Evolutionary conservation across 371 early-diverging fungal species (phyloP).

Genomic region (Mortierella sp.): DNA sequence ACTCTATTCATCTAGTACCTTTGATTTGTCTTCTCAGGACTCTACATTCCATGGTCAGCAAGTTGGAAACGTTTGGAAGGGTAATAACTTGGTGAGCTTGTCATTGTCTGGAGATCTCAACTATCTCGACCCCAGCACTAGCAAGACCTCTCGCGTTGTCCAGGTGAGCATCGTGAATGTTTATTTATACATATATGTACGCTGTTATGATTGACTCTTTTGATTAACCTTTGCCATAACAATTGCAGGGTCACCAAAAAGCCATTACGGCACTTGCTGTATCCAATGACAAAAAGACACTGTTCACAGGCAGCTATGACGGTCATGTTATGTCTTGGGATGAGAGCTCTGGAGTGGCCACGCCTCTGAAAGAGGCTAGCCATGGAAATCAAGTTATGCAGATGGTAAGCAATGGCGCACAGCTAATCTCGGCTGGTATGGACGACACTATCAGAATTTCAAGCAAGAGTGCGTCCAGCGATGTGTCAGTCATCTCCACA

Average conservation of each 20-base stretch:
- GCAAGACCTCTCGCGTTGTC: slow-evolving; percentile 66
- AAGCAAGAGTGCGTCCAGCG: slow-evolving; percentile 4
- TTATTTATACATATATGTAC: neutral
- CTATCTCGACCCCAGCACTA: slow-evolving; percentile 79
- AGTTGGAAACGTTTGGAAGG: slow-evolving; percentile 94
- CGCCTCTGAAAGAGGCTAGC: slow-evolving; percentile 63
- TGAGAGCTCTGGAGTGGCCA: slow-evolving; percentile 36
- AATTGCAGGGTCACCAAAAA: slow-evolving; percentile 81
- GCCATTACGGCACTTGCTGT: slow-evolving; percentile 86
- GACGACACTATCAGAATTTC: slow-evolving; percentile 73
- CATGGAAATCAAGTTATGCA: slow-evolving; percentile 81
- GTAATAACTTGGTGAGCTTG: slow-evolving; percentile 77
- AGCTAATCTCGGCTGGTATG: slow-evolving; percentile 78
- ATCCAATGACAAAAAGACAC: slow-evolving; percentile 62
- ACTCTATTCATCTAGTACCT: slow-evolving; percentile 58
- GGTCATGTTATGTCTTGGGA: slow-evolving; percentile 78
- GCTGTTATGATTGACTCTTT: neutral
- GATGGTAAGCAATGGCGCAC: slow-evolving; percentile 58
- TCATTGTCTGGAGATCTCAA: slow-evolving; percentile 88
- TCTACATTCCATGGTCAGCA: slow-evolving; percentile 82
- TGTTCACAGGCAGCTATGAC: slow-evolving; percentile 93
- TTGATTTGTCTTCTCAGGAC: slow-evolving; percentile 59
- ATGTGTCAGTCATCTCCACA: slow-evolving; percentile 56
- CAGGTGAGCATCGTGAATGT: slow-evolving; percentile 49
- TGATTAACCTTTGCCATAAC: neutral